Conservation (phyloP, 495 filamentous ascomycete genomes). For the Darksidea phi region DNA sequence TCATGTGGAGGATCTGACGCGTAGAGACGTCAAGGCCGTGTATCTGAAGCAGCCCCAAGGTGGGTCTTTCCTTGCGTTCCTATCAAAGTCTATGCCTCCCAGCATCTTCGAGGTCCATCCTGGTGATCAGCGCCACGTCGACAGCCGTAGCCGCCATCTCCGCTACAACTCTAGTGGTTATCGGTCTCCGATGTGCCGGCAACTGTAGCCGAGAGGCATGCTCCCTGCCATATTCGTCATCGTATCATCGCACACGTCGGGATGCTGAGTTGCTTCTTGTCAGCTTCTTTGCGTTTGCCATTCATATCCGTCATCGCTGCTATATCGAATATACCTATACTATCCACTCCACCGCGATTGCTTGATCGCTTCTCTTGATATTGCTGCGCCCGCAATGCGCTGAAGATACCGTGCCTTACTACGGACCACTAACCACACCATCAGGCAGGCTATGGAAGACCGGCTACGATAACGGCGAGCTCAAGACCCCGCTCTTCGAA, state of each 20-base stretch:
- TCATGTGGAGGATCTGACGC: conserved; percentile 63
- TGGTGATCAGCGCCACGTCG: neutral
- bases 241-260: conserved; percentile 11
- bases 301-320: conserved; percentile 10
- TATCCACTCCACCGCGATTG: conserved; percentile 14
- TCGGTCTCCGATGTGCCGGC: conserved; percentile 1
- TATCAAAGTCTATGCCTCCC: neutral
- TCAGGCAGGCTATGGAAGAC: conserved; percentile 64
- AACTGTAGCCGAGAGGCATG: conserved; percentile 6
- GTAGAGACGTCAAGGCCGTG: conserved; percentile 63
- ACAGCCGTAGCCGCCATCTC: conserved; percentile 8
- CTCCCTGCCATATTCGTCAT: conserved; percentile 22
- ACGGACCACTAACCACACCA: conserved; percentile 22
- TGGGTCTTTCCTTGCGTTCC: conserved; percentile 19
- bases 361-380: neutral
- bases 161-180: conserved; percentile 7
- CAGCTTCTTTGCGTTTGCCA: conserved; percentile 2
- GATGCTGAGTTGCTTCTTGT: neutral
- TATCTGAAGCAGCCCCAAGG: conserved; percentile 70
- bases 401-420: conserved; percentile 2
- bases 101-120: neutral
- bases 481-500: conserved; percentile 64
- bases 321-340: conserved; percentile 15
- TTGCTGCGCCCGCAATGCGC: no score
- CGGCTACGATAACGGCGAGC: conserved; percentile 60